Evolutionary conservation across 129 eudicot genomes (phyloP), one percentile per base, ranked within the genome.

Genomic region (Artemisia argyi): DNA sequence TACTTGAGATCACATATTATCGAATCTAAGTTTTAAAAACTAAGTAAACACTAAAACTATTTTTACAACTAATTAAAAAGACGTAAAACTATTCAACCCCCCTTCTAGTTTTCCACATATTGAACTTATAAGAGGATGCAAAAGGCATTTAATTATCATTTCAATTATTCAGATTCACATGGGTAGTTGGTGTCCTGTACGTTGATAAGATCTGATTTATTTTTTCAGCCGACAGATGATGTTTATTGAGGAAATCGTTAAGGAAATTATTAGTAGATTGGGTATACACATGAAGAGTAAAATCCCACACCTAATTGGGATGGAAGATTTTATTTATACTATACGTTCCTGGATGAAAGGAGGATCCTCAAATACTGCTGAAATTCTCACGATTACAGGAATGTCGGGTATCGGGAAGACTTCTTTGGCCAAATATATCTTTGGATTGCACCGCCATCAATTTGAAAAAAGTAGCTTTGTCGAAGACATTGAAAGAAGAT

Each of bases 311-410:
- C 3, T 62, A 32, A 32, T 32, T 12, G 22, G 49, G 22, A 32
- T 62, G 67, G 67, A 32, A 3, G 12, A 18, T 14, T 30, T 20
- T 11, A 46, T 66, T 42, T 5, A 16, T 44, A 24, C 35, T 55
- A 66, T 42, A 13, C 18, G 8, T 46, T 66, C 55, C 8, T 66
- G 71, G 71, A 1, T 51, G 57, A 51, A 51, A 51, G 57, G 15
- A 11, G 18, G 57, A 12, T 51, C 57, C 57, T 11, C 57, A 4
- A 15, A 51, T 51, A 51, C 14, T 14, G n/a, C n/a, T 15, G 57
- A 51, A 4, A 51, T 51, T 16, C 57, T 51, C 4, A 51, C 57
- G 13, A 51, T 51, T 51, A 2, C 15, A 16, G 57, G 57, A 4
- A 51, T 51, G 57, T 6, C 57, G 4, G 57, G 57, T 5, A 51